These are phyloP conservation scores for Diutina catenulata DNA, from an alignment of 1,139 yeast species.

Conservation along the genomic window DNA sequence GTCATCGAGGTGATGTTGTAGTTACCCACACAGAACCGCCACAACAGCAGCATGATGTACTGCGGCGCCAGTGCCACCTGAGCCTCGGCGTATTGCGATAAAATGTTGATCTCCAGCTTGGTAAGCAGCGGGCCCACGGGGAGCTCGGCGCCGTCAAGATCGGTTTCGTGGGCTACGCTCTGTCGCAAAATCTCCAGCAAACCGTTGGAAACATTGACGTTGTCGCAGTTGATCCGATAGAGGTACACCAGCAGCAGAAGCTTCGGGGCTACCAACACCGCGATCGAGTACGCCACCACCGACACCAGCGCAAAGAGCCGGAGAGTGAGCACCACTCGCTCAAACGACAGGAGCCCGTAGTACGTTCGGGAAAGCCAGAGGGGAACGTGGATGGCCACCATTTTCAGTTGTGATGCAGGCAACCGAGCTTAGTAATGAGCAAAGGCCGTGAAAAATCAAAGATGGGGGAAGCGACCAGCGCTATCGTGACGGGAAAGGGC, in stretches of 20 bases:
- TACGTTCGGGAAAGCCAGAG: background rate
- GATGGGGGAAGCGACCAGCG: too few species aligned
- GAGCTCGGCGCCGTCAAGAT: background rate
- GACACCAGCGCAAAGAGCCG: background rate
- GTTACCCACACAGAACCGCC: slow-evolving; percentile 3
- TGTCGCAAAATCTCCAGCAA: background rate
- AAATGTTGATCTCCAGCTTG: background rate
- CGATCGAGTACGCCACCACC: background rate
- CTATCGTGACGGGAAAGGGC: too few species aligned
- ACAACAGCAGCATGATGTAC: background rate
- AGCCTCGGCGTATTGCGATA: background rate
- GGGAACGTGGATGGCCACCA: too few species aligned
- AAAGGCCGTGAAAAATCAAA: too few species aligned
- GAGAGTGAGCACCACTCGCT: background rate
- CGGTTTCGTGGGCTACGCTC: background rate
- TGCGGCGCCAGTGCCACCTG: slow-evolving; percentile 5
- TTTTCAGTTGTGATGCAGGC: too few species aligned
- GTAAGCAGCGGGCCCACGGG: slow-evolving; percentile 5
- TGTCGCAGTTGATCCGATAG: slow-evolving; percentile 4
- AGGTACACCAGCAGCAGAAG: background rate
- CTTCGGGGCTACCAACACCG: background rate
- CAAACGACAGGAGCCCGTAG: background rate
- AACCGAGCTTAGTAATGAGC: too few species aligned
- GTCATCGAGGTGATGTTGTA: background rate
- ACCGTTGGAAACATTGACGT: slow-evolving; percentile 1